phyloP scores from a whole-genome alignment of 177 flowering plant genomes.

The Telopea speciosissima region DNA sequence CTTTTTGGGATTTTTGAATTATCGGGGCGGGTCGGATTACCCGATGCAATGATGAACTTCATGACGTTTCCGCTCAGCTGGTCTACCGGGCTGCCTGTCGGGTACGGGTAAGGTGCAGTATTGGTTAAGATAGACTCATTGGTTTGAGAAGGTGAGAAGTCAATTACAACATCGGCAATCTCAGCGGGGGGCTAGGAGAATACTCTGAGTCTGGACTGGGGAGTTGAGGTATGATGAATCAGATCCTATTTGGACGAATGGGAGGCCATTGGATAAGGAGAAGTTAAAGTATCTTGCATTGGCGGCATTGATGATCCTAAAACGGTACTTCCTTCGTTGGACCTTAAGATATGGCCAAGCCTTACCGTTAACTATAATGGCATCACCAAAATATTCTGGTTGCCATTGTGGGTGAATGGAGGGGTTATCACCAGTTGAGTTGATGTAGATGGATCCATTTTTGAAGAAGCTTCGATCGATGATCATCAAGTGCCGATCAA shows the following conservation, averaged over 20 bases:
- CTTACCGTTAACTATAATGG: slow-evolving; percentile 16
- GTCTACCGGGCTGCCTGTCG: slow-evolving; percentile 6
- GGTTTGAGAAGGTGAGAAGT: slow-evolving; percentile 3
- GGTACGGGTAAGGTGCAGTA: slow-evolving; percentile 15
- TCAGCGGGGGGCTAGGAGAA: slow-evolving; percentile 10
- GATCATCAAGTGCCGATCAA: slow-evolving; percentile 3
- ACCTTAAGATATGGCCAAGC: slow-evolving; percentile 12
- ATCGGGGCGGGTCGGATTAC: too few relatives aligned
- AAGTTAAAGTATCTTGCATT: slow-evolving; percentile 8
- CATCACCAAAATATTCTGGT: slow-evolving; percentile 16
- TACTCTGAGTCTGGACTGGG: background rate
- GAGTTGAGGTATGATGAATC: slow-evolving; percentile 4
- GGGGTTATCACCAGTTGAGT: slow-evolving; percentile 12
- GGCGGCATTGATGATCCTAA: slow-evolving; percentile 12
- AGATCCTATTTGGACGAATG: slow-evolving; percentile 10
- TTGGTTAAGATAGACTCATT: background rate
- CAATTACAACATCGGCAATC: slow-evolving; percentile 12
- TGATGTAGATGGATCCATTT: slow-evolving; percentile 9
- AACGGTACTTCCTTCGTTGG: slow-evolving; percentile 9
- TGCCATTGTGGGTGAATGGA: slow-evolving; percentile 18
- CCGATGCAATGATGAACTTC: slow-evolving; percentile 5
- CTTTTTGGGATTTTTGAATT: background rate
- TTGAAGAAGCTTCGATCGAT: slow-evolving; percentile 10
- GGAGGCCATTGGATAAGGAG: slow-evolving; percentile 3
- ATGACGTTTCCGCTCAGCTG: slow-evolving; percentile 6